Conservation (phyloP, 106 monocot species). For the Dendrobium huoshanense region DNA sequence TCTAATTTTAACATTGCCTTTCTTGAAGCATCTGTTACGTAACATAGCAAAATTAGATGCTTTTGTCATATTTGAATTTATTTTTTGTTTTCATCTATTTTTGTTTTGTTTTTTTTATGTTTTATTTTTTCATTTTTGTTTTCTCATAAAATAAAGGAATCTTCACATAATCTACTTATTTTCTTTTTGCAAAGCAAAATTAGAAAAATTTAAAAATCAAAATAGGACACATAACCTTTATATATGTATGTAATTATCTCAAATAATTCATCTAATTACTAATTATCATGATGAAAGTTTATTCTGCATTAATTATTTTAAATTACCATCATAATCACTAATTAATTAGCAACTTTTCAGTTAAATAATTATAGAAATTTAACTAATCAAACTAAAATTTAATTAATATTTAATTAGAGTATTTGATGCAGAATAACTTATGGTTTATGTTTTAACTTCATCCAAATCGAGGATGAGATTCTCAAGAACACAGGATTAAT, state of each 20-base stretch:
- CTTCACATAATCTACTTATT: background rate
- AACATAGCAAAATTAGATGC: background rate
- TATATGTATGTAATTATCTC: background rate
- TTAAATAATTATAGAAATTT: too few species aligned
- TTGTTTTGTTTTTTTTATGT: too few species aligned
- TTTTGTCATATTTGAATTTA: background rate
- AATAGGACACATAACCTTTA: background rate
- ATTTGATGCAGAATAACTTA: too few species aligned
- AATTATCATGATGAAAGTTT: background rate
- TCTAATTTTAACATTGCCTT: background rate
- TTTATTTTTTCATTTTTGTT: background rate
- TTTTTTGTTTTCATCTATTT: too few species aligned
- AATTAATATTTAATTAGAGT: too few species aligned
- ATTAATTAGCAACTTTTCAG: background rate
- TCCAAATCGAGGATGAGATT: too few species aligned
- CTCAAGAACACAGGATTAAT: too few species aligned
- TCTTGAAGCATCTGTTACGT: background rate
- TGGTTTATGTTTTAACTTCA: too few species aligned
- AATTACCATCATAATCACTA: background rate
- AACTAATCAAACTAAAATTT: too few species aligned
- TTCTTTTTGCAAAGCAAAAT: background rate
- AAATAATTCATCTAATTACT: background rate
- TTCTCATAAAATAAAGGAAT: background rate
- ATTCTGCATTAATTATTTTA: background rate
- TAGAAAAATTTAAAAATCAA: background rate